Evolutionary conservation across 305 asterid species (phyloP).

Genomic region (Solanum hybrid): DNA sequence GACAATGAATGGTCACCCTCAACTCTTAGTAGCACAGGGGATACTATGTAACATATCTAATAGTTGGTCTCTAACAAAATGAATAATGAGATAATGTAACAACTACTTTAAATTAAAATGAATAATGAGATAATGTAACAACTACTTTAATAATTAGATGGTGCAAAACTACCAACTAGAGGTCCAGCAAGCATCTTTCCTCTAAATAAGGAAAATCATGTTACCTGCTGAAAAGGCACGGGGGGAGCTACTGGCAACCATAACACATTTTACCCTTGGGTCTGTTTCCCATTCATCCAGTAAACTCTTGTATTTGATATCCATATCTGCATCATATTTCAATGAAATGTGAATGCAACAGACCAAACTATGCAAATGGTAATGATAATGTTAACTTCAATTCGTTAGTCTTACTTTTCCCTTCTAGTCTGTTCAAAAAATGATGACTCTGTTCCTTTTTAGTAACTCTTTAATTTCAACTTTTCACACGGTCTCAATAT

Average conservation of each 20-base stretch:
- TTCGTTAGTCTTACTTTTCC: not conserved
- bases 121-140: not conserved
- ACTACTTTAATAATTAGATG: not conserved
- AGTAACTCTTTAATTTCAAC: not conserved
- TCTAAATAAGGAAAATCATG: not conserved
- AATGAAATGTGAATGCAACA: slow-evolving; percentile 5
- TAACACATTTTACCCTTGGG: slow-evolving; percentile 80
- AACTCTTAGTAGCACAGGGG: slow-evolving; percentile 15
- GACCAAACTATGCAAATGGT: not conserved
- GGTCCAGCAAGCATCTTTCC: not conserved
- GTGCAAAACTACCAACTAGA: not conserved
- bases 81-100: not conserved
- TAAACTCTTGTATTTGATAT: slow-evolving; percentile 59
- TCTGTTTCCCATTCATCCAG: slow-evolving; percentile 90
- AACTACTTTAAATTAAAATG: not conserved
- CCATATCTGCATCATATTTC: slow-evolving; percentile 65
- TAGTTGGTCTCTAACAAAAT: not conserved
- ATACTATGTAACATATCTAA: not conserved
- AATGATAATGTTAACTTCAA: not conserved
- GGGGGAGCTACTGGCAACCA: slow-evolving; percentile 75
- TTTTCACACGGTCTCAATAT: not conserved
- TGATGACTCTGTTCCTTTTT: not conserved
- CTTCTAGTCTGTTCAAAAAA: not conserved
- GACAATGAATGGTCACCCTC: slow-evolving; percentile 46
- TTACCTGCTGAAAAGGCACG: slow-evolving; percentile 98